Conservation (phyloP, 2,329 filamentous ascomycete species). For the Arachnopeziza araneosa region DNA sequence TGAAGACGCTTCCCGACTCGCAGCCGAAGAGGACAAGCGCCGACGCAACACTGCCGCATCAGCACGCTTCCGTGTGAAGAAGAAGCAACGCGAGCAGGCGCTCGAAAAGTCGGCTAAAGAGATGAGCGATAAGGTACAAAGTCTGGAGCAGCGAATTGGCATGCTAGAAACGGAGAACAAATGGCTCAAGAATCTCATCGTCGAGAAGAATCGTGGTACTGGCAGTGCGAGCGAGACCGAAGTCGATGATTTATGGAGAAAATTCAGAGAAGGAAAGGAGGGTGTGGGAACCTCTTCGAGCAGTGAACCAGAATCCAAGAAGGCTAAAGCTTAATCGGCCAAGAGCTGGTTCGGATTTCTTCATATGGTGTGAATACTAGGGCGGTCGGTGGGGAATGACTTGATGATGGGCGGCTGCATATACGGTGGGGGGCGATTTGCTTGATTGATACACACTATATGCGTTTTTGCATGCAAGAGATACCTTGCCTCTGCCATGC, state of each 20-base stretch:
- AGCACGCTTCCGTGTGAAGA: constrained; percentile 87
- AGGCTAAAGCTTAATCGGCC: background rate
- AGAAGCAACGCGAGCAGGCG: constrained; percentile 89
- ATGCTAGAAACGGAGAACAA: constrained; percentile 81
- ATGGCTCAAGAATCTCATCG: constrained; percentile 65
- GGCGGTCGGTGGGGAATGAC: no score
- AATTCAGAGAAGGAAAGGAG: background rate
- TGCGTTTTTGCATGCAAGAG: no score
- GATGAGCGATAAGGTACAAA: constrained; percentile 71
- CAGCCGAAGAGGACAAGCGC: constrained; percentile 85
- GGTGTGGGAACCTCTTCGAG: background rate
- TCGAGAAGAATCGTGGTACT: background rate
- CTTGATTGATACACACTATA: no score
- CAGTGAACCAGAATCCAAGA: background rate
- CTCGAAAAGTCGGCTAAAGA: constrained; percentile 79
- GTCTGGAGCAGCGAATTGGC: constrained; percentile 65
- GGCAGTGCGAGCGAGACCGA: background rate
- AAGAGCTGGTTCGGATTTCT: no score
- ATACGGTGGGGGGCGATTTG: no score
- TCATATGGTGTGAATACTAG: no score
- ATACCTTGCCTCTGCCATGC: no score
- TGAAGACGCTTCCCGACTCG: constrained; percentile 66
- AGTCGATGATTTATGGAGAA: background rate
- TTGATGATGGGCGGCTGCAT: no score
- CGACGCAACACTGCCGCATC: constrained; percentile 84